Base-by-base conservation (phyloP, 2,329 filamentous ascomycete genomes). In the Fusarium brevicatenulatum region DNA sequence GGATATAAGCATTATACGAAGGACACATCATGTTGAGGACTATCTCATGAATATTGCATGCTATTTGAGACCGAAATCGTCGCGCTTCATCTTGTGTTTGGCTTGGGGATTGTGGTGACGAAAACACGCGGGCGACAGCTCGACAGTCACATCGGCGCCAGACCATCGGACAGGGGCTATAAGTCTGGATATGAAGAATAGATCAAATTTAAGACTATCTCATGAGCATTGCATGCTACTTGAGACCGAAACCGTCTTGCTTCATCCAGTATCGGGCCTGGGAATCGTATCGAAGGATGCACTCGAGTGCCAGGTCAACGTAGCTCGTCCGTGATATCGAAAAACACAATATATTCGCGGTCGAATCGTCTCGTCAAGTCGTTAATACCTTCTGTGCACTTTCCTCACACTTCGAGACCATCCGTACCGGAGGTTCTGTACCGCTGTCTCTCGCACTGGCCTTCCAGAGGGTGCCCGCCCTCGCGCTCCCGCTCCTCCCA, bases 401-500 rank as follows among this genome's bases (percentile, higher is more conserved):
- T 6, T 8, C 19, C 19, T 40, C 21, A 7, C 5, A 15, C 7
- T 18, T 32, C 7, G 1, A 32, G 15, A 9, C 3, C 4, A 11
- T 30, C 36, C 25, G 7, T n/a, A 12, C 21, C 28, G 18, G 39
- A 13, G 7, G 11, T 16, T 28, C 7, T 18, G 39, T 28, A 10
- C 25, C 37, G 21, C 36, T 16, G 8, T 9, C 21, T n/a, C 23
- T 37, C 42, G 9, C 30, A 36, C 60, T 58, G 34, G 10, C 21
- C 11, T n/a, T 47, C 30, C 28, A 39, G 47, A 49, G 37, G 39
- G 28, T 1, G 10, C 32, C 56, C 42, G 37, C n/a, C 32, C 46
- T 62, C 32, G 23, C 40, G 18, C 49, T 55, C 43, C 66, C 43
- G 32, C 61, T 50, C 16, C 58, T 60, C 50, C 54, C 47, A 25